Base-by-base conservation (phyloP, 1,284 basidiomycete species). In the Moniliophthora roreri region DNA sequence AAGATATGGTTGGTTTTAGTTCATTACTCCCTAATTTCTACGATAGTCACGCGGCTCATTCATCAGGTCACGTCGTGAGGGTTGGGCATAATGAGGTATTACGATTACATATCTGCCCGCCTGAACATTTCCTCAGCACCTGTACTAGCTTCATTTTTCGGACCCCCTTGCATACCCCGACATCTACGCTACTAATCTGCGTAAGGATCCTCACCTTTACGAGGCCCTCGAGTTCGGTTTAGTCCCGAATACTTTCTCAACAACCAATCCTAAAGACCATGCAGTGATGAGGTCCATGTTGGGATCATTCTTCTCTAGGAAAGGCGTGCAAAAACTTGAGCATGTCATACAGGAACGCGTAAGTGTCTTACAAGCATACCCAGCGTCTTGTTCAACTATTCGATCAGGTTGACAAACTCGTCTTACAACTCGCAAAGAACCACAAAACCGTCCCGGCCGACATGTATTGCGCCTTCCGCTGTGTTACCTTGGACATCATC, bases 11-110 rank as follows among this genome's bases (percentile, higher is more conserved):
- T 39, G 40, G 62, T 53, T 23, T 46, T 13, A 39, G 36, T 34
- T 40, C 26, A 6, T 35, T 32, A 11, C 11, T 32, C 28, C n/a
- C n/a, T n/a, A n/a, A 32, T 24, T 9, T 15, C n/a, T 10, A 15
- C 18, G 38, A 26, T 48, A 24, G 15, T 8, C 15, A 39, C 40
- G 7, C n/a, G 36, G 15, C 52, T 23, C 26, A 52, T 32, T 51
- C 26, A 16, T 11, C 10, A 72, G 68, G 69, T 9, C 56, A 63
- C 8, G 61, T 69, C 15, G 61, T 71, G 46, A 61, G 70, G 35
- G 63, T 69, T 49, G 65, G 61, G 4, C 69, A 68, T 18, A 65
- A 66, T 40, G 63, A 70, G 56, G 67, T 66, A n/a, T 26, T 4
- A 59, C 24, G 18, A 53, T 13, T 15, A 15, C 44, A 28, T n/a